Percentiles rank a stretch among this genome's conserved stretches.
Conservation (phyloP, 1,284 basidiomycete species). For the Malassezia obtusa region DNA sequence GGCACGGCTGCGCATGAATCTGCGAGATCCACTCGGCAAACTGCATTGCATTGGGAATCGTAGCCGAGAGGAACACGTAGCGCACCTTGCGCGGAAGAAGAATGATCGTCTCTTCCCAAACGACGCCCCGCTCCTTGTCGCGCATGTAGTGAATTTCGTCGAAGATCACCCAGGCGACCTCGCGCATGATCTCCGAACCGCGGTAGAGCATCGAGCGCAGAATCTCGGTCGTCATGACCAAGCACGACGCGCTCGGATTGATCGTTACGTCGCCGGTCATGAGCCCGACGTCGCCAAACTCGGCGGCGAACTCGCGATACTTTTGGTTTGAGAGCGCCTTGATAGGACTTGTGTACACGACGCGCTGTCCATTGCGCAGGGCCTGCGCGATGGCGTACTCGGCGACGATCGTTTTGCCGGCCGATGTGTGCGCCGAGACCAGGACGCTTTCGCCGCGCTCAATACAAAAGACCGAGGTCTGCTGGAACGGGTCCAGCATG, state of each 20-base stretch:
- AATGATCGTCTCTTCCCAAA: constrained; percentile 78
- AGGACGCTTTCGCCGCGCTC: constrained; percentile 94
- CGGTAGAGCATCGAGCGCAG: constrained; percentile 96
- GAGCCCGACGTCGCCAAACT: constrained; percentile 93
- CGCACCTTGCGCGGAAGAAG: constrained; percentile 88
- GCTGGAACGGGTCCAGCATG: constrained; percentile 92
- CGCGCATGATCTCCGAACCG: constrained; percentile 97
- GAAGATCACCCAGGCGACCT: constrained; percentile 99
- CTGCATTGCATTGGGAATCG: constrained; percentile 98
- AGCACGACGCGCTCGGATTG: constrained; percentile 87
- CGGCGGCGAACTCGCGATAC: constrained; percentile 91
- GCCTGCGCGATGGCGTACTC: constrained; percentile 98
- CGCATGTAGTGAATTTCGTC: constrained; percentile 99
- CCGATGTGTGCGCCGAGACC: constrained; percentile 97
- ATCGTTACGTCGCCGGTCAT: constrained; percentile 99
- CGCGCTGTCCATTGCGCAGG: constrained; percentile 79
- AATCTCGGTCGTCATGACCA: constrained; percentile 99
- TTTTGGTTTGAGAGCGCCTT: constrained; percentile 98
- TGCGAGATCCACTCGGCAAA: constrained; percentile 98
- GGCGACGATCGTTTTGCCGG: constrained; percentile 96
- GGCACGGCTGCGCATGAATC: constrained; percentile 93
- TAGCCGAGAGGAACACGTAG: constrained; percentile 98
- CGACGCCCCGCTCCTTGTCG: constrained; percentile 66
- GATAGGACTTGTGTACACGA: constrained; percentile 98
- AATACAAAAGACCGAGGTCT: constrained; percentile 85